These are phyloP conservation scores for Lunularia cruciata DNA, from an alignment of 225 moss, liverwort and hornwort genomes.

Conservation along the genomic window DNA sequence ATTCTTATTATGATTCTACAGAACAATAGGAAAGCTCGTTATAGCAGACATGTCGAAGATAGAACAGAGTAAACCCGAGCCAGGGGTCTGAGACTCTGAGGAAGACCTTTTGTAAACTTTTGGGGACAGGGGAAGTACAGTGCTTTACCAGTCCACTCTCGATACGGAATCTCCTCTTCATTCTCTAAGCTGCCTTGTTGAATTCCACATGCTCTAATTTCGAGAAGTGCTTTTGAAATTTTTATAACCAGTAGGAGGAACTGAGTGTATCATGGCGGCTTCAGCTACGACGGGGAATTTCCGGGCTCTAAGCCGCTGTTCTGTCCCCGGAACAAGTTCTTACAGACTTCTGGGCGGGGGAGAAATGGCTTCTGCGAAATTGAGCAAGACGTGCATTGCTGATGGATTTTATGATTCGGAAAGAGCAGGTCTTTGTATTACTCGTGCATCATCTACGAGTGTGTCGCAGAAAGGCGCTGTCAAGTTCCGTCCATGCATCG, in stretches of 20 bases:
- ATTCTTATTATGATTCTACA: too few species aligned
- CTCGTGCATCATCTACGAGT: background rate
- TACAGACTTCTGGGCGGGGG: background rate
- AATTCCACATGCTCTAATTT: too few species aligned
- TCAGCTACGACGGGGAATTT: background rate
- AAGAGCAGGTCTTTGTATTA: background rate
- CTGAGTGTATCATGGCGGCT: conserved; percentile 4
- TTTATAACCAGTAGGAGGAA: background rate
- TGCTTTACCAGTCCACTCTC: too few species aligned
- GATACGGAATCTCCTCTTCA: too few species aligned
- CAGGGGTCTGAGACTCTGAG: too few species aligned
- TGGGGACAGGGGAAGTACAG: too few species aligned
- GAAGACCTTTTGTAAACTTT: too few species aligned
- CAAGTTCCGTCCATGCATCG: conserved; percentile 91
- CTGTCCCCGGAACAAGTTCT: background rate
- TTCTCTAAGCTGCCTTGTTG: too few species aligned
- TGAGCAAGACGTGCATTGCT: background rate
- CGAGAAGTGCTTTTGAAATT: too few species aligned
- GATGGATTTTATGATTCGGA: background rate
- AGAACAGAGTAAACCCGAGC: too few species aligned
- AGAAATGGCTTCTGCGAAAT: background rate
- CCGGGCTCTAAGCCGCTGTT: background rate
- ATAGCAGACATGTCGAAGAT: too few species aligned
- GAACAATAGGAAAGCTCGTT: too few species aligned
- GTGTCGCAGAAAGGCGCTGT: conserved; percentile 47